Conservation (phyloP, 2,329 filamentous ascomycete genomes). For the Alternaria sp. region DNA sequence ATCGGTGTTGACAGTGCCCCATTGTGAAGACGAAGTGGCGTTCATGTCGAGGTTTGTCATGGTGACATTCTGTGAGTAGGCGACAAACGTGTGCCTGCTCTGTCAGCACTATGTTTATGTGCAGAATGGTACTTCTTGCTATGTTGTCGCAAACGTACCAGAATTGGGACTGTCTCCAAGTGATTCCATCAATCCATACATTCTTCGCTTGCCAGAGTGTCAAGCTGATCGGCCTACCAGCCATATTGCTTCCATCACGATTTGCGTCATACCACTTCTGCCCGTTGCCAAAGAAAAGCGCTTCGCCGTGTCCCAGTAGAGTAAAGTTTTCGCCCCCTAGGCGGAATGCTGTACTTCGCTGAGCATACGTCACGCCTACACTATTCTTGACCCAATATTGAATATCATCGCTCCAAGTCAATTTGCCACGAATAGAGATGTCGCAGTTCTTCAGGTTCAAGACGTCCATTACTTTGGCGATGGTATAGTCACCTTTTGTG, state of each 20-base stretch:
- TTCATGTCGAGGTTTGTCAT: conserved; percentile 65
- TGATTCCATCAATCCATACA: conserved; percentile 55
- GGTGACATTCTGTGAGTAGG: conserved; percentile 60
- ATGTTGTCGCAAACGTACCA: conserved; percentile 44
- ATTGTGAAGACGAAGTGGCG: conserved; percentile 56
- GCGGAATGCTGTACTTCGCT: conserved; percentile 34
- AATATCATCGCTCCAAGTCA: conserved; percentile 40
- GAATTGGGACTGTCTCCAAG: conserved; percentile 59
- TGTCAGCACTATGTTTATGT: background rate
- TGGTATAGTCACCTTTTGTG: conserved; percentile 34
- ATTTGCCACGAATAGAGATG: conserved; percentile 36
- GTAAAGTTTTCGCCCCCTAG: conserved; percentile 38
- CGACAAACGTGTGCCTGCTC: conserved; percentile 55
- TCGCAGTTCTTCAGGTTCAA: conserved; percentile 38
- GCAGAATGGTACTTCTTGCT: background rate
- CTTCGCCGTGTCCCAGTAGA: conserved; percentile 34
- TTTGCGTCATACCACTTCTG: conserved; percentile 54
- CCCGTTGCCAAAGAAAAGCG: conserved; percentile 41
- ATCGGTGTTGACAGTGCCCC: conserved; percentile 61
- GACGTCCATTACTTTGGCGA: conserved; percentile 41
- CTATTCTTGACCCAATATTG: conserved; percentile 37
- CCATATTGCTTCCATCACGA: conserved; percentile 52
- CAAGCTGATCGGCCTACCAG: conserved; percentile 57
- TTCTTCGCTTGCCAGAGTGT: conserved; percentile 60
- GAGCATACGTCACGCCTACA: conserved; percentile 35